These are phyloP conservation scores for Carex cristatella DNA, from an alignment of 176 grass and related monocot species.

Conservation along the genomic window DNA sequence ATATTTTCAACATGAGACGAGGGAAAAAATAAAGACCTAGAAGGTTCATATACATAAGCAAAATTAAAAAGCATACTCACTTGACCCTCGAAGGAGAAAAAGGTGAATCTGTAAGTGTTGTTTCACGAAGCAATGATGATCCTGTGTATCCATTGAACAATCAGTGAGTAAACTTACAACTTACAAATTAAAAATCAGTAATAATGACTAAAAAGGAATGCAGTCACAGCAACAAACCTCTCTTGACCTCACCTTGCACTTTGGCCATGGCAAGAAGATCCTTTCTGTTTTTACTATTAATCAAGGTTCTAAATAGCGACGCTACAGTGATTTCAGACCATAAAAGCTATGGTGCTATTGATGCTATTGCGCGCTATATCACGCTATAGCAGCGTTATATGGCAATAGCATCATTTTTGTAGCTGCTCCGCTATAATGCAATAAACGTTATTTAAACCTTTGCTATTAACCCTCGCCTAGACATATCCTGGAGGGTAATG, in stretches of 20 bases:
- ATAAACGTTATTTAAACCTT: too few relatives aligned
- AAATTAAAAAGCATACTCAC: constrained; percentile 34
- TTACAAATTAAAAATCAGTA: background rate
- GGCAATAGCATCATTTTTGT: too few relatives aligned
- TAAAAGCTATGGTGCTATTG: too few relatives aligned
- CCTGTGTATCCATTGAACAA: background rate
- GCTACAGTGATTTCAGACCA: too few relatives aligned
- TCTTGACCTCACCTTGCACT: constrained; percentile 92
- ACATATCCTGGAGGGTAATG: constrained; percentile 69
- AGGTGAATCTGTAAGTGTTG: constrained; percentile 63
- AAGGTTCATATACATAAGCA: background rate
- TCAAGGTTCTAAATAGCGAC: background rate
- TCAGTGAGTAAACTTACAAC: background rate
- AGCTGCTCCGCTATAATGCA: too few relatives aligned
- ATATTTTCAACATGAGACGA: background rate
- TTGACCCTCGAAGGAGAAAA: constrained; percentile 95
- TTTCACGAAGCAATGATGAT: constrained; percentile 56
- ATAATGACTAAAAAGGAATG: constrained; percentile 2
- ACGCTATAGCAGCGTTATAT: too few relatives aligned
- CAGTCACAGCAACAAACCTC: constrained; percentile 43
- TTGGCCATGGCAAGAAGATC: constrained; percentile 99
- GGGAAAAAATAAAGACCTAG: background rate
- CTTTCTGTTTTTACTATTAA: constrained; percentile 97
- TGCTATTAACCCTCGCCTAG: constrained; percentile 7
- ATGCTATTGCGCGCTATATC: too few relatives aligned